Percentiles rank a stretch among this genome's conserved stretches.
These are phyloP conservation scores for Noccaea caerulescens DNA, from an alignment of 345 rosid species.

Conservation along the genomic window DNA sequence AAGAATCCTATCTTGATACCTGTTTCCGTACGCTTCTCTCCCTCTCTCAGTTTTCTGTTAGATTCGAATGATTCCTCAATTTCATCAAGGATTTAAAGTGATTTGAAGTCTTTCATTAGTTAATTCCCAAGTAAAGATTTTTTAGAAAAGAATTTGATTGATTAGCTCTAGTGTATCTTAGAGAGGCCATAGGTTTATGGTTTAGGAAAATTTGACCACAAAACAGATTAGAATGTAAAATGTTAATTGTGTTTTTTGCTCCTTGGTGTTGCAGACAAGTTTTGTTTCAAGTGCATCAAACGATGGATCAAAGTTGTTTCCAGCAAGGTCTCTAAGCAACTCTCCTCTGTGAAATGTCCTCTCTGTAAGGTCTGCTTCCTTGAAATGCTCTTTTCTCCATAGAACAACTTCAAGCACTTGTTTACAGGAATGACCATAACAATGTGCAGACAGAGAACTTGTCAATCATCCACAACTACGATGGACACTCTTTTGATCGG, in stretches of 20 bases:
- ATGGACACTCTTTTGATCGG: conserved; percentile 66
- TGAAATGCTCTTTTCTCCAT: neutral
- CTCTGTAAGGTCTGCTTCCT: conserved; percentile 75
- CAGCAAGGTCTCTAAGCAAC: conserved; percentile 51
- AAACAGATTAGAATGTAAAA: neutral
- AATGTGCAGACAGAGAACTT: conserved; percentile 64
- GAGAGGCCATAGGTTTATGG: neutral
- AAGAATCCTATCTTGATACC: conserved; percentile 74
- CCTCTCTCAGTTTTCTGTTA: conserved; percentile 4
- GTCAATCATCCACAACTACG: conserved; percentile 67
- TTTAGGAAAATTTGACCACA: neutral
- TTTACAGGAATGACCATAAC: neutral
- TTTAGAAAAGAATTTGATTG: conserved; percentile 1
- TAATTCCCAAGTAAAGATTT: neutral
- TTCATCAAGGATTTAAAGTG: neutral
- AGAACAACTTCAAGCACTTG: neutral
- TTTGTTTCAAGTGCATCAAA: conserved; percentile 78
- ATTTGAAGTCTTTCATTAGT: no score
- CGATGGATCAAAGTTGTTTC: conserved; percentile 80
- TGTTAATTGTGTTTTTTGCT: neutral
- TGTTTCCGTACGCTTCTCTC: conserved; percentile 71
- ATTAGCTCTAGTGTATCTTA: conserved; percentile 8
- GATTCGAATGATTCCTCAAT: neutral
- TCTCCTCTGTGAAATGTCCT: conserved; percentile 73
- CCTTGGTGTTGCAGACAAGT: conserved; percentile 63